phyloP scores from a whole-genome alignment of 176 grass and related monocot species.

The Rhynchospora breviuscula region DNA sequence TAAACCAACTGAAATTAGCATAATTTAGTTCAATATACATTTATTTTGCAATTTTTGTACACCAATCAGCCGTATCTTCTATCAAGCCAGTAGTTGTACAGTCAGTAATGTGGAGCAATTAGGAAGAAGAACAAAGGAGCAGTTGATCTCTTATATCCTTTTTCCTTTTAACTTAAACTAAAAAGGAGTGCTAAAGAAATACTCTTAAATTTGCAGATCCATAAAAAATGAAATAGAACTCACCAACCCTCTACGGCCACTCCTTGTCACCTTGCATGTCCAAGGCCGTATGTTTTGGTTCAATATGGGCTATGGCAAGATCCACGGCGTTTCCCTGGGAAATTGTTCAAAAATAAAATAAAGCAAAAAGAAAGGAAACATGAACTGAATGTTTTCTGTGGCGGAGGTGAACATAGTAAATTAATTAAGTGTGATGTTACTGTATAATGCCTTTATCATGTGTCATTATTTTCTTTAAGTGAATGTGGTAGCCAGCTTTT shows the following conservation, averaged over 20 bases:
- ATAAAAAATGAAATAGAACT: not conserved
- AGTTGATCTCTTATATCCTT: not conserved
- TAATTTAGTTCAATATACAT: too few species aligned
- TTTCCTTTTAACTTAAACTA: not conserved
- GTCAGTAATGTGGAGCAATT: not conserved
- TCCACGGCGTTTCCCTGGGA: not conserved
- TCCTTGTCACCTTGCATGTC: conserved; percentile 7
- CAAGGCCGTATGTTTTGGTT: not conserved
- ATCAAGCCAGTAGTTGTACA: not conserved
- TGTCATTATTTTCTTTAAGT: too few species aligned
- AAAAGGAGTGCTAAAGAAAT: not conserved
- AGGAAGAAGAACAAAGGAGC: not conserved
- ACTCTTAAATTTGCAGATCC: not conserved
- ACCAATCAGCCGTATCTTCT: not conserved
- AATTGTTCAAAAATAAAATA: not conserved
- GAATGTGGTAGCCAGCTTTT: too few species aligned
- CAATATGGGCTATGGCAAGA: not conserved
- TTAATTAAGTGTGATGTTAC: not conserved
- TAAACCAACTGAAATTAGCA: too few species aligned
- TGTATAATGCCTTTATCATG: too few species aligned
- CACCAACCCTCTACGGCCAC: not conserved
- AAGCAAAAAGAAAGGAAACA: not conserved
- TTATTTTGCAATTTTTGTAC: not conserved
- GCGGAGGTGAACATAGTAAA: not conserved
- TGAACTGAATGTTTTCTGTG: not conserved